A percentile compares a stretch with the other conserved stretches of the same genome.
phyloP scores from a whole-genome alignment of 495 filamentous ascomycete species.

The Penicillium canescens region DNA sequence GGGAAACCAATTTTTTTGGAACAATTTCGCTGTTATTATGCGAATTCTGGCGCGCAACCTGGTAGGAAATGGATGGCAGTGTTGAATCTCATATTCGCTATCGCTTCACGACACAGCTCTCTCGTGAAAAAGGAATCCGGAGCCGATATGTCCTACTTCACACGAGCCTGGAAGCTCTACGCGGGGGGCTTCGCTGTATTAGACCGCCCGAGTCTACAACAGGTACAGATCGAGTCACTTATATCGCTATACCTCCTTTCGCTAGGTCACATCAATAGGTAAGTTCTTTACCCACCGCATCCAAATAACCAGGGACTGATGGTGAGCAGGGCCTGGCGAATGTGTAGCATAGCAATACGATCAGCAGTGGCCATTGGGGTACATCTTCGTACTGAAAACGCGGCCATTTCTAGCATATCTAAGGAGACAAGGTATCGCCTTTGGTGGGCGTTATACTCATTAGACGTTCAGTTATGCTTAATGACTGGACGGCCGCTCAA shows the following conservation, averaged over 20 bases:
- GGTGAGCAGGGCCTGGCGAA: slow-evolving; percentile 1
- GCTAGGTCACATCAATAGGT: slow-evolving; percentile 2
- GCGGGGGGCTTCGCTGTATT: not conserved
- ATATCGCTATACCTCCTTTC: slow-evolving; percentile 6
- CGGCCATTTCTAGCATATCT: slow-evolving; percentile 37
- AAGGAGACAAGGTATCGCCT: slow-evolving; percentile 37
- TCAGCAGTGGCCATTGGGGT: slow-evolving; percentile 56
- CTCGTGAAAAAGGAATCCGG: not conserved
- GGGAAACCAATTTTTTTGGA: slow-evolving; percentile 37
- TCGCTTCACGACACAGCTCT: slow-evolving; percentile 30
- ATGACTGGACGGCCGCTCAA: slow-evolving; percentile 59
- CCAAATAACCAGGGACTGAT: not conserved
- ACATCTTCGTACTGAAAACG: slow-evolving; percentile 57
- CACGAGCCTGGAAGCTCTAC: not conserved
- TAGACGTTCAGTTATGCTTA: slow-evolving; percentile 54
- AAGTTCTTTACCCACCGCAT: not conserved
- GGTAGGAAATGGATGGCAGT: slow-evolving; percentile 55
- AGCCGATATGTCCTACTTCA: not conserved
- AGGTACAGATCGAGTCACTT: not conserved
- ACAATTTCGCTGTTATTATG: slow-evolving; percentile 37
- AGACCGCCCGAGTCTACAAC: slow-evolving; percentile 1
- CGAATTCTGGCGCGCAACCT: slow-evolving; percentile 22
- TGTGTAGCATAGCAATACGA: slow-evolving; percentile 54
- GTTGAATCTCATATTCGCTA: slow-evolving; percentile 62
- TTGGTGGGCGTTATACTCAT: slow-evolving; percentile 52